These are phyloP conservation scores for Colletotrichum falcatum DNA, from an alignment of 2,329 filamentous ascomycete genomes.

Conservation along the genomic window DNA sequence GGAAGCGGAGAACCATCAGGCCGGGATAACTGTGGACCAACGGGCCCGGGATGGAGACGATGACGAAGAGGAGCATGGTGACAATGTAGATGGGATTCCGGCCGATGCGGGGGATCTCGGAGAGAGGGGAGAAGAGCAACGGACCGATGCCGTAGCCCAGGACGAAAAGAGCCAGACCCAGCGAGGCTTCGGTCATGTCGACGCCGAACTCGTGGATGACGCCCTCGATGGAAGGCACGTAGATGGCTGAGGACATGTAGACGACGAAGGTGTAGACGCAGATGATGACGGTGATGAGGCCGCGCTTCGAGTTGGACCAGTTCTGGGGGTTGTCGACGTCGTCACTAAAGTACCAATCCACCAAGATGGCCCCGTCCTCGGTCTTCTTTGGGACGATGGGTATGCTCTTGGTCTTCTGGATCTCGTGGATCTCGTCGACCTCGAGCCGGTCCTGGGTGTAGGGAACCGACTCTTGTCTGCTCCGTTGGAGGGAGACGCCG, in stretches of 20 bases:
- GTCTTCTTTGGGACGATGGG: conserved; percentile 62
- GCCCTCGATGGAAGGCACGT: conserved; percentile 58
- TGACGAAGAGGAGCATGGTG: conserved; percentile 76
- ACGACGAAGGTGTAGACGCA: conserved; percentile 72
- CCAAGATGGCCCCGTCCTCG: conserved; percentile 63
- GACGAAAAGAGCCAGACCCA: conserved; percentile 73
- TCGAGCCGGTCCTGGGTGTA: conserved; percentile 50
- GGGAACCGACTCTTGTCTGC: conserved; percentile 43
- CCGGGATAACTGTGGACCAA: conserved; percentile 72
- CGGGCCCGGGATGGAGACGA: conserved; percentile 73
- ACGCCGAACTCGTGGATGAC: conserved; percentile 67
- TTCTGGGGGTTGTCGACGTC: conserved; percentile 68
- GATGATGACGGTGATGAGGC: conserved; percentile 57
- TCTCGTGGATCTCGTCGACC: conserved; percentile 51
- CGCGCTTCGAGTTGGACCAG: conserved; percentile 60
- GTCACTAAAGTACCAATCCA: conserved; percentile 67
- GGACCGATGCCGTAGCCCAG: conserved; percentile 74
- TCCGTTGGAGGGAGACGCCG: conserved; percentile 5
- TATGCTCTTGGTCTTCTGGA: conserved; percentile 60
- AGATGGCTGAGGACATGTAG: conserved; percentile 63
- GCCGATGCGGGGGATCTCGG: conserved; percentile 75
- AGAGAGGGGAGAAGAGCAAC: conserved; percentile 73
- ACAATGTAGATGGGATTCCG: conserved; percentile 76
- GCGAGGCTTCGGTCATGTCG: conserved; percentile 61
- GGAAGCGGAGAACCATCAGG: conserved; percentile 72